These are phyloP conservation scores for Apiospora sp. DNA, from an alignment of 2,329 filamentous ascomycete genomes.

Conservation along the genomic window DNA sequence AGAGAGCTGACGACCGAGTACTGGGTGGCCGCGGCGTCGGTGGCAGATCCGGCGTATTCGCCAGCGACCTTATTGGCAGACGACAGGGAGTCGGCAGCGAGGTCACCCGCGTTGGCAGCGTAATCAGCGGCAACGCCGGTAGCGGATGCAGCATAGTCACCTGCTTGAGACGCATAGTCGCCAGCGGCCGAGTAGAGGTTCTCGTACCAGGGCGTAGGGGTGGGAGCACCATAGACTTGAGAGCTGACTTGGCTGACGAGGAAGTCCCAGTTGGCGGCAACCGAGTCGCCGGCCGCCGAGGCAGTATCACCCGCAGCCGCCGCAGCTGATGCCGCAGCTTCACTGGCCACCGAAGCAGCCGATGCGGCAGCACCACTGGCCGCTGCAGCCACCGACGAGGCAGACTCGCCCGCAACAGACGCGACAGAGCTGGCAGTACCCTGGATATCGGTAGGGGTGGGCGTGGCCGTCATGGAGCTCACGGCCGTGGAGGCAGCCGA, in stretches of 20 bases:
- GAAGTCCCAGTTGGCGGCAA: slow-evolving; percentile 65
- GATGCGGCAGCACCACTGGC: slow-evolving; percentile 49
- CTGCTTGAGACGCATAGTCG: slow-evolving; percentile 40
- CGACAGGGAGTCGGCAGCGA: slow-evolving; percentile 38
- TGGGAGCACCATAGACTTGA: slow-evolving; percentile 74
- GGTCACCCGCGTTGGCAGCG: slow-evolving; percentile 42
- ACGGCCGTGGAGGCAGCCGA: slow-evolving; percentile 75
- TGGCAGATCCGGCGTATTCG: slow-evolving; percentile 34
- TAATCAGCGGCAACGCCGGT: slow-evolving; percentile 52
- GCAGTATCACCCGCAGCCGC: slow-evolving; percentile 56
- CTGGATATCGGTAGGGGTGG: slow-evolving; percentile 64
- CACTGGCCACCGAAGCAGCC: slow-evolving; percentile 53
- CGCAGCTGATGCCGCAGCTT: slow-evolving; percentile 57
- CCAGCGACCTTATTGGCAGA: slow-evolving; percentile 47
- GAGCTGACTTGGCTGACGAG: slow-evolving; percentile 71
- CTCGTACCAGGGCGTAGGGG: slow-evolving; percentile 64
- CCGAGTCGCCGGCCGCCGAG: slow-evolving; percentile 47
- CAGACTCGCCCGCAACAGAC: slow-evolving; percentile 57
- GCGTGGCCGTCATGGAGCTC: slow-evolving; percentile 65
- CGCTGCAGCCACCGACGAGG: slow-evolving; percentile 51
- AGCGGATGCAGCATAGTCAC: slow-evolving; percentile 67
- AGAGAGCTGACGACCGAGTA: slow-evolving; percentile 76
- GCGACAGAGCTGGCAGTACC: slow-evolving; percentile 56
- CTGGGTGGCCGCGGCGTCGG: slow-evolving; percentile 59
- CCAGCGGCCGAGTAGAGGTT: slow-evolving; percentile 51